Conservation (phyloP, 108 stramenopile species). For the Cyclotella atomus region DNA sequence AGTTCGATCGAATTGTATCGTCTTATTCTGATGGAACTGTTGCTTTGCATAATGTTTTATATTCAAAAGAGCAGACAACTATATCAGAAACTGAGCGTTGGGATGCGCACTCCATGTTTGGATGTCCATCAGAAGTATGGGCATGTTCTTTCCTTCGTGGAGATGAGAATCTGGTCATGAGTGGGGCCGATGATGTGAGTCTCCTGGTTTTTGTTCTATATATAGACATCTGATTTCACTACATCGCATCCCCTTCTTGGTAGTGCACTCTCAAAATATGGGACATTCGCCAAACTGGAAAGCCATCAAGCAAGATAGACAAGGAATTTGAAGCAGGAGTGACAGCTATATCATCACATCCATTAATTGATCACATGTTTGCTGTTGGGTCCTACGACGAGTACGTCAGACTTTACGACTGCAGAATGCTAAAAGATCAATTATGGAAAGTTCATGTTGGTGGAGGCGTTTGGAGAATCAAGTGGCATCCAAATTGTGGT, state of each 20-base stretch:
- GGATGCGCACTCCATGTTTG: constrained; percentile 79
- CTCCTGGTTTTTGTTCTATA: not conserved
- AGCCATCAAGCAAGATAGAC: constrained; percentile 43
- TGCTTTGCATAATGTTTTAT: constrained; percentile 57
- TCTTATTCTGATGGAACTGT: constrained; percentile 78
- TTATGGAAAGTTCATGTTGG: constrained; percentile 48
- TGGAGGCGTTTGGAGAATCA: constrained; percentile 88
- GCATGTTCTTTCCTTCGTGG: constrained; percentile 53
- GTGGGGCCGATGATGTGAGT: constrained; percentile 57
- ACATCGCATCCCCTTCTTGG: not conserved
- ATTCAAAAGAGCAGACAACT: not conserved
- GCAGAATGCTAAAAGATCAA: constrained; percentile 46
- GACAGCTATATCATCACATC: constrained; percentile 78
- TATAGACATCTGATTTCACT: constrained; percentile 29
- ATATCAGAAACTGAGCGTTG: constrained; percentile 52
- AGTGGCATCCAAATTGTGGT: constrained; percentile 77
- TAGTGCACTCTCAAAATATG: constrained; percentile 61
- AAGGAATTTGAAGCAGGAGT: constrained; percentile 82
- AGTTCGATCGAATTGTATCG: constrained; percentile 63
- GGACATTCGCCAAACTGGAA: constrained; percentile 61
- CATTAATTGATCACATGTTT: constrained; percentile 51
- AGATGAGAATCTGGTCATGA: constrained; percentile 43
- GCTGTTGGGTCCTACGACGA: constrained; percentile 87
- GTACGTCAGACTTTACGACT: constrained; percentile 70
- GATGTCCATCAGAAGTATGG: constrained; percentile 89